Base-by-base conservation (phyloP, 2,329 filamentous ascomycete species). In the Leptographium lundbergii region DNA sequence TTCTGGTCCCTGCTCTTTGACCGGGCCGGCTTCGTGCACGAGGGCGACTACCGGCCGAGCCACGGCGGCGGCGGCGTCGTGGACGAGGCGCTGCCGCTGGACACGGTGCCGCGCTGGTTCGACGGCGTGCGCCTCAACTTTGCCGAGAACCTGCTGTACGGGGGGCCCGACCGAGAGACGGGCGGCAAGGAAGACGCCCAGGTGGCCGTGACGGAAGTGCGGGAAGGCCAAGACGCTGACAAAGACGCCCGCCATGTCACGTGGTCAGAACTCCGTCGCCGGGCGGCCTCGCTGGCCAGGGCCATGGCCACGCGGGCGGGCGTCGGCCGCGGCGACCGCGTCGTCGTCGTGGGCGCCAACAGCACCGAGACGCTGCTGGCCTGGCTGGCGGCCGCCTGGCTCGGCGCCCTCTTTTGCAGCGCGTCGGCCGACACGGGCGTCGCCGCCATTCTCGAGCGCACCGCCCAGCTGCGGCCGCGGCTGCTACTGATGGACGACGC, bases 401-500 rank as follows among this genome's bases (percentile, higher is more conserved):
- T 94, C 1, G 90, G 90, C 0, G 89, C 78, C 0, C 69, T 95
- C 1, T 94, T 94, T 68, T 88, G 83, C 64, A 87, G 82, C 54
- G 86, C 81, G 57, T 88, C 85, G 9, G 92, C 89, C 0, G 89
- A 95, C 70, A 94, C 94, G 85, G 89, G 89, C 0, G 84, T 86
- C 17, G 84, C 85, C 62, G 89, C 89, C 0, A 80, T 95, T 22
- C 66, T 95, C 65, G 88, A 94, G 70, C 76, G 89, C 39, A 76
- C 88, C 29, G 72, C 84, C 55, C 89, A 94, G 74, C 84, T 94
- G 61, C 78, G 85, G 64, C 89, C 90, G 4, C 85, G 82, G 74
- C 88, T 82, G 68, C 76, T 95, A n/a, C 94, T 95, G 68, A 84
- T 92, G 67, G 90, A 95, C 65, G 89, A 94, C 65, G 83, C 78